A percentile compares a stretch with the other conserved stretches of the same genome.
These are phyloP conservation scores for Candida qinlingensis DNA, from an alignment of 805 yeast genomes.

Conservation along the genomic window DNA sequence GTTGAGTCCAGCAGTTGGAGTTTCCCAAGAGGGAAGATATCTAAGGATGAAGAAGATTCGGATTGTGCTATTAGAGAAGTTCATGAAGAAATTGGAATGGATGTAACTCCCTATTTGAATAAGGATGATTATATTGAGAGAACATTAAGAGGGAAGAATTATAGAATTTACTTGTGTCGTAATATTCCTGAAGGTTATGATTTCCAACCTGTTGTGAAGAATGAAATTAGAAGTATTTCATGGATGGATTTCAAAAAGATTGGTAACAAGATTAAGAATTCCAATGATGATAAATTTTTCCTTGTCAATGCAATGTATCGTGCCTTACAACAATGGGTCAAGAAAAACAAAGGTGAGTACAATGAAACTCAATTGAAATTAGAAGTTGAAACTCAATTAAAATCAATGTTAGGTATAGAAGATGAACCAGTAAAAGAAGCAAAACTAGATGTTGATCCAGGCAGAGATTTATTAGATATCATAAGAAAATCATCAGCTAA, in stretches of 20 bases:
- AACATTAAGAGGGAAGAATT: conserved; percentile 76
- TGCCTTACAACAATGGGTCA: conserved; percentile 46
- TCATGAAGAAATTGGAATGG: conserved; percentile 90
- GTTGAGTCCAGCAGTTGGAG: conserved; percentile 84
- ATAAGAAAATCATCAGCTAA: conserved; percentile 42
- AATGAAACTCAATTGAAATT: conserved; percentile 56
- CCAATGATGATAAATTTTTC: conserved; percentile 27
- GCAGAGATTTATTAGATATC: conserved; percentile 68
- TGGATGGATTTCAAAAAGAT: conserved; percentile 62
- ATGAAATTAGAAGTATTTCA: conserved; percentile 78
- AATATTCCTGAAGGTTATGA: conserved; percentile 70
- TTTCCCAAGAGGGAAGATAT: conserved; percentile 94
- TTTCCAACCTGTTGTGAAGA: conserved; percentile 81
- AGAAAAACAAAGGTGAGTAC: conserved; percentile 41
- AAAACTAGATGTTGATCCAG: conserved; percentile 49
- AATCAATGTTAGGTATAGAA: conserved; percentile 56
- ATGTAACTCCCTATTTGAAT: conserved; percentile 60
- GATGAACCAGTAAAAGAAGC: conserved; percentile 30
- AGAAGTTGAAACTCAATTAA: conserved; percentile 62
- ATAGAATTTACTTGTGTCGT: conserved; percentile 70
- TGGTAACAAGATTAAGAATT: conserved; percentile 25
- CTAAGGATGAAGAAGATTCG: conserved; percentile 84
- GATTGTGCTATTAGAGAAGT: conserved; percentile 91
- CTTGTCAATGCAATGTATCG: conserved; percentile 36
- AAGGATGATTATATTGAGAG: conserved; percentile 76